These are phyloP conservation scores for Arabidopsis hybrid DNA, from an alignment of 441 rosid species.

Conservation along the genomic window DNA sequence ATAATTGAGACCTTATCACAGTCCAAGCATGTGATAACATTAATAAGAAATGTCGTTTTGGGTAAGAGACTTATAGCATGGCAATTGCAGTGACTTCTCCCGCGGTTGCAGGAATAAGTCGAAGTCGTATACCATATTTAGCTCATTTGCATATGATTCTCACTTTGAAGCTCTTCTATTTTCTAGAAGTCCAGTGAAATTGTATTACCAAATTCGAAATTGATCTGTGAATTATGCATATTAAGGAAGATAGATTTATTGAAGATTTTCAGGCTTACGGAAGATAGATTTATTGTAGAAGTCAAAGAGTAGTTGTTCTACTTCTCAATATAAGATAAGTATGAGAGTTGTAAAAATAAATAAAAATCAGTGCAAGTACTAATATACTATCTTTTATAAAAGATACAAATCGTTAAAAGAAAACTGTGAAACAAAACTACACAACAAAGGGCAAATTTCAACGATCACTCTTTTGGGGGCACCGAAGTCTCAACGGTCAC, in stretches of 20 bases:
- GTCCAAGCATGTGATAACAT: conserved; percentile 35
- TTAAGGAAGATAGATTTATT: no score
- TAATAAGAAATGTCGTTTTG: conserved; percentile 26
- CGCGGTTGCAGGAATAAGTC: conserved; percentile 17
- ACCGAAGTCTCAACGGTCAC: conserved; percentile 35
- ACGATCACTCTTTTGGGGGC: background rate
- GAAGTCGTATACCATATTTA: conserved; percentile 12
- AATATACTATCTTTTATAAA: background rate
- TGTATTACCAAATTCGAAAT: no score
- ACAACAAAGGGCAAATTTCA: background rate
- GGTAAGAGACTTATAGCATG: conserved; percentile 19
- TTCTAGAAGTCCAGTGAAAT: no score
- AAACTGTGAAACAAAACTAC: background rate
- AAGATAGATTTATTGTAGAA: no score
- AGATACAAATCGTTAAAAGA: background rate
- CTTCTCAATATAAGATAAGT: no score
- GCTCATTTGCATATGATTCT: background rate
- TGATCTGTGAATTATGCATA: no score
- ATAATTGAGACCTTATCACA: conserved; percentile 25
- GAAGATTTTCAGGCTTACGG: no score
- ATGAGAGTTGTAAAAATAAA: no score
- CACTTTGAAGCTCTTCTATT: no score
- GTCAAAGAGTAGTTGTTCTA: no score
- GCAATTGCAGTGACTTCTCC: conserved; percentile 35
- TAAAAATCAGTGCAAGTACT: no score